A percentile compares a stretch with the other conserved stretches of the same genome.
phyloP scores from a whole-genome alignment of 441 rosid species.

The Pelargonium australe region DNA sequence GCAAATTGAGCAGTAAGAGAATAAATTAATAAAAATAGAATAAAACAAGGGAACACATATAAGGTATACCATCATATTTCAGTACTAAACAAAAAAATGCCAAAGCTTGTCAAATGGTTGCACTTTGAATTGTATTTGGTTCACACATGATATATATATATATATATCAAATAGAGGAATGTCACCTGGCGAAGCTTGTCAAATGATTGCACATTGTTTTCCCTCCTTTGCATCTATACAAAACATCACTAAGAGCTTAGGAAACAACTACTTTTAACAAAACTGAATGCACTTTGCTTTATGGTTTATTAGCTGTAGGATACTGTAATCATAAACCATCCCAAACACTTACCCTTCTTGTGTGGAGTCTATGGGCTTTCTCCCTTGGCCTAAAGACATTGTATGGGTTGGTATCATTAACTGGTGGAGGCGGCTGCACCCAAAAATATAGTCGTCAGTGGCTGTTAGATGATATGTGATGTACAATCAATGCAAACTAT shows the following conservation, averaged over 20 bases:
- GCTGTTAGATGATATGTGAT: conserved; percentile 3
- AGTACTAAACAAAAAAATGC: too few species aligned
- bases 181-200: conserved; percentile 94
- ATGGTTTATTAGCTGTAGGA: too few species aligned
- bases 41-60: too few species aligned
- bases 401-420: conserved; percentile 89
- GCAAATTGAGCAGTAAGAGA: not conserved
- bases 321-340: too few species aligned
- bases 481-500: not conserved
- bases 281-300: not conserved
- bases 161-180: not conserved
- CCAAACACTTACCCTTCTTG: conserved; percentile 60
- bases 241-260: conserved; percentile 11
- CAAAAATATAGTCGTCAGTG: conserved; percentile 9
- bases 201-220: conserved; percentile 90
- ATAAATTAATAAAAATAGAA: too few species aligned
- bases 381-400: conserved; percentile 95
- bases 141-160: not conserved
- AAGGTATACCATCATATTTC: too few species aligned
- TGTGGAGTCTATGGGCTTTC: conserved; percentile 90
- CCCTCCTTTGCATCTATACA: conserved; percentile 88
- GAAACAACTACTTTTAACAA: not conserved
- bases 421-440: conserved; percentile 90
- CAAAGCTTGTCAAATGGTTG: too few species aligned
- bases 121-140: too few species aligned